Percentiles rank a stretch among this genome's conserved stretches.
These are phyloP conservation scores for Podospora conica DNA, from an alignment of 495 filamentous ascomycete genomes.

Conservation along the genomic window DNA sequence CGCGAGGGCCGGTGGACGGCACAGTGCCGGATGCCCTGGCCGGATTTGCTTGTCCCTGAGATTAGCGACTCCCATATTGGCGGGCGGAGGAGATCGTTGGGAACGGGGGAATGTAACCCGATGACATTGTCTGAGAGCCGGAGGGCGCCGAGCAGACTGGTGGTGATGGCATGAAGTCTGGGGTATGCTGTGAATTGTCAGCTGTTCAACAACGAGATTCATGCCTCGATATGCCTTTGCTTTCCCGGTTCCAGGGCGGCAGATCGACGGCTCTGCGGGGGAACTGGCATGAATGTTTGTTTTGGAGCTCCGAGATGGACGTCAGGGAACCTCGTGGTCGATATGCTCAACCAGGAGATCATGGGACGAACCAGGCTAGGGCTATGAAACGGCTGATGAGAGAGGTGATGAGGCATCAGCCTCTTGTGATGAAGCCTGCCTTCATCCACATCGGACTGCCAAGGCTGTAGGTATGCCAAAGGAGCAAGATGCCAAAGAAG, in stretches of 20 bases:
- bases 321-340: neutral
- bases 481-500: too few relatives aligned
- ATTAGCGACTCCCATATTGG: conserved; percentile 1
- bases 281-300: neutral
- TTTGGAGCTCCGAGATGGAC: neutral
- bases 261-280: conserved; percentile 8
- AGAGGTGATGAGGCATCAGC: too few relatives aligned
- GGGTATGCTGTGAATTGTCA: neutral
- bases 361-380: neutral
- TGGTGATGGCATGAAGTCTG: neutral
- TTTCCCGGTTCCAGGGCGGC: conserved; percentile 4
- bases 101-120: conserved; percentile 6
- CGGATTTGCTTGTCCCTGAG: neutral
- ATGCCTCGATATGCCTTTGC: conserved; percentile 1
- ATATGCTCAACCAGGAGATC: neutral
- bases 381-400: neutral
- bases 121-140: neutral
- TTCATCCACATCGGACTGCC: too few relatives aligned
- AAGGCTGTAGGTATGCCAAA: too few relatives aligned
- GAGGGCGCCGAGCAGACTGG: neutral
- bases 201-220: neutral
- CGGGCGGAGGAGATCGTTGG: conserved; percentile 1
- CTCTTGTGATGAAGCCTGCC: too few relatives aligned
- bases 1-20: neutral
- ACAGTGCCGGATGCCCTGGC: neutral